Evolutionary conservation across 805 yeast species (phyloP).

Genomic region (Wickerhamomyces hampshirensis): DNA sequence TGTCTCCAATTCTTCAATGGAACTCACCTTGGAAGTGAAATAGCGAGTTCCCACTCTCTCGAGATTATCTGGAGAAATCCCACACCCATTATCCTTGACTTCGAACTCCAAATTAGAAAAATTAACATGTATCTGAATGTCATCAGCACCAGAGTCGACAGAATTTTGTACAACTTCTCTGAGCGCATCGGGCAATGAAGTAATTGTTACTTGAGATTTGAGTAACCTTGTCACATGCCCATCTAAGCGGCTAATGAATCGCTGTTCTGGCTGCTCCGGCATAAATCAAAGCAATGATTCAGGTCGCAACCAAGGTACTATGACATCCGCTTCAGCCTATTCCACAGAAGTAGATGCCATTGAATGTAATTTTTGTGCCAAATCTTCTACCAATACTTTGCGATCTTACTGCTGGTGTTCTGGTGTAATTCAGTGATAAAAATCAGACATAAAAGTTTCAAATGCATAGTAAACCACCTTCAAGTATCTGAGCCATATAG

Average conservation of each 20-base stretch:
- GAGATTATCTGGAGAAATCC: conserved; percentile 50
- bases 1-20: conserved; percentile 32
- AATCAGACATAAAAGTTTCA: too few species aligned
- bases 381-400: too few species aligned
- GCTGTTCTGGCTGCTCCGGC: not conserved
- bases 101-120: conserved; percentile 28
- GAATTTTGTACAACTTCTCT: conserved; percentile 51
- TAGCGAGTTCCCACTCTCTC: conserved; percentile 40
- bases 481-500: too few species aligned
- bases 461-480: too few species aligned
- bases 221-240: conserved; percentile 6
- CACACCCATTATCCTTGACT: conserved; percentile 69
- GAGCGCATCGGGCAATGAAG: conserved; percentile 36
- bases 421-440: too few species aligned
- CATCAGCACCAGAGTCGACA: conserved; percentile 46
- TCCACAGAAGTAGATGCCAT: too few species aligned
- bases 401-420: too few species aligned
- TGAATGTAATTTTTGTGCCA: too few species aligned
- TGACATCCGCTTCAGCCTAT: too few species aligned
- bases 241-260: not conserved
- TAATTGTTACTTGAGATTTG: conserved; percentile 24
- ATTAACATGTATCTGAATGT: conserved; percentile 33
- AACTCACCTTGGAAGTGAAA: conserved; percentile 50
- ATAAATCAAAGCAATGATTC: too few species aligned
- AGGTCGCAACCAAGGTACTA: too few species aligned